Conservation (phyloP, 495 filamentous ascomycete species). For the Evansstolkia leycettana region DNA sequence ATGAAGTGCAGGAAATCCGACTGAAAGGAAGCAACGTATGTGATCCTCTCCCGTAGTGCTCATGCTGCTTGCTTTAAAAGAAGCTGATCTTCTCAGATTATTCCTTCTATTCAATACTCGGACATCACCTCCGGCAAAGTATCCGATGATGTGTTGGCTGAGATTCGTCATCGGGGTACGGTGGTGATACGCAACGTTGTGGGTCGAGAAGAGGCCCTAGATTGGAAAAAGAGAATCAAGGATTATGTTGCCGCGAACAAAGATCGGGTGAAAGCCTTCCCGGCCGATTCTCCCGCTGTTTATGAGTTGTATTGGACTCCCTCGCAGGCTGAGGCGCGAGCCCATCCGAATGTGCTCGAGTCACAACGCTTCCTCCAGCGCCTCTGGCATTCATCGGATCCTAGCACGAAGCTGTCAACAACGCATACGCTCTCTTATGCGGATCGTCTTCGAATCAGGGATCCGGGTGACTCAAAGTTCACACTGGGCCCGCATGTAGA, state of each 20-base stretch:
- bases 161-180: slow-evolving; percentile 49
- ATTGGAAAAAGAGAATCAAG: slow-evolving; percentile 32
- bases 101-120: slow-evolving; percentile 47
- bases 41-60: background rate
- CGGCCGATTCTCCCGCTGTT: slow-evolving; percentile 55
- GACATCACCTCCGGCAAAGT: slow-evolving; percentile 36
- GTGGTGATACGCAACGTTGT: slow-evolving; percentile 53
- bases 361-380: slow-evolving; percentile 62
- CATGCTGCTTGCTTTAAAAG: background rate
- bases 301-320: slow-evolving; percentile 86
- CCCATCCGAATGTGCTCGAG: slow-evolving; percentile 56
- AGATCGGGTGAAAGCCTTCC: slow-evolving; percentile 37
- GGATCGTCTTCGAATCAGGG: slow-evolving; percentile 65
- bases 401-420: slow-evolving; percentile 46
- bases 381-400: slow-evolving; percentile 58
- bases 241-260: slow-evolving; percentile 50
- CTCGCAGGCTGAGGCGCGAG: slow-evolving; percentile 59
- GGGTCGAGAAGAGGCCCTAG: slow-evolving; percentile 44
- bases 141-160: slow-evolving; percentile 29
- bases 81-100: slow-evolving; percentile 25
- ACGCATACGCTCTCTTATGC: slow-evolving; percentile 62
- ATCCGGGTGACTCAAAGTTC: slow-evolving; percentile 57
- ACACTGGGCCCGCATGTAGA: slow-evolving; percentile 80
- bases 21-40: slow-evolving; percentile 38
- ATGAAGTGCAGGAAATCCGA: slow-evolving; percentile 32